Conservation (phyloP, 768 basidiomycete species). For the Mycena galopus region DNA sequence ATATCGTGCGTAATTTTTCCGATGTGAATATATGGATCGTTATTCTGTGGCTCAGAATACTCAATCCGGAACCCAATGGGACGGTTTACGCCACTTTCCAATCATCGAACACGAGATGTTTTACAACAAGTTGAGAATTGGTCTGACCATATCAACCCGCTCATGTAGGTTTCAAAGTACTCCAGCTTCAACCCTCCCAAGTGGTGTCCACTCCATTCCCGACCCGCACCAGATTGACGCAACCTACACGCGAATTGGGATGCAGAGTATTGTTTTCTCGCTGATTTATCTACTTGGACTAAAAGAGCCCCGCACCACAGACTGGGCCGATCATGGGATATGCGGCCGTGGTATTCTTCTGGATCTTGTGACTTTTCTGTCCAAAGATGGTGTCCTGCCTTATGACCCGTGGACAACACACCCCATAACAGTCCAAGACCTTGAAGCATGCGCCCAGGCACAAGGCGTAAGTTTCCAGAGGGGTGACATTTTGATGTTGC, state of each 20-base stretch:
- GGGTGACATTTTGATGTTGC: conserved; percentile 72
- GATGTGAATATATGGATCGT: background rate
- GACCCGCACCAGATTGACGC: conserved; percentile 65
- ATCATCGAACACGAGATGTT: conserved; percentile 66
- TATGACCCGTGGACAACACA: conserved; percentile 77
- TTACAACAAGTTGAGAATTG: conserved; percentile 67
- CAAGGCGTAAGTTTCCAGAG: conserved; percentile 70
- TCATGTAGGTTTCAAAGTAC: conserved; percentile 50
- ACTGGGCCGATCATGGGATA: conserved; percentile 80
- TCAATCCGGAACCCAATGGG: conserved; percentile 81
- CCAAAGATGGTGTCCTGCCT: conserved; percentile 56
- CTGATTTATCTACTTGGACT: background rate
- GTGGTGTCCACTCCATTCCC: conserved; percentile 59
- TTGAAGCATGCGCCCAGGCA: conserved; percentile 69
- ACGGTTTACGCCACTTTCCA: conserved; percentile 68
- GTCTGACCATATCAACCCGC: background rate
- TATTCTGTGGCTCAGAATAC: conserved; percentile 63
- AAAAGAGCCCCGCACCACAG: conserved; percentile 49
- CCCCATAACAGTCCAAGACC: conserved; percentile 63
- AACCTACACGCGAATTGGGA: conserved; percentile 64
- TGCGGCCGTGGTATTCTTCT: conserved; percentile 77
- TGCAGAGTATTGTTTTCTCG: conserved; percentile 65
- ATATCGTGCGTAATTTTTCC: conserved; percentile 58
- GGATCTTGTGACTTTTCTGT: conserved; percentile 70
- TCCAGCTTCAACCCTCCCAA: conserved; percentile 56